Conservation (phyloP, 805 yeast genomes). For the Yamadazyma sp. region DNA sequence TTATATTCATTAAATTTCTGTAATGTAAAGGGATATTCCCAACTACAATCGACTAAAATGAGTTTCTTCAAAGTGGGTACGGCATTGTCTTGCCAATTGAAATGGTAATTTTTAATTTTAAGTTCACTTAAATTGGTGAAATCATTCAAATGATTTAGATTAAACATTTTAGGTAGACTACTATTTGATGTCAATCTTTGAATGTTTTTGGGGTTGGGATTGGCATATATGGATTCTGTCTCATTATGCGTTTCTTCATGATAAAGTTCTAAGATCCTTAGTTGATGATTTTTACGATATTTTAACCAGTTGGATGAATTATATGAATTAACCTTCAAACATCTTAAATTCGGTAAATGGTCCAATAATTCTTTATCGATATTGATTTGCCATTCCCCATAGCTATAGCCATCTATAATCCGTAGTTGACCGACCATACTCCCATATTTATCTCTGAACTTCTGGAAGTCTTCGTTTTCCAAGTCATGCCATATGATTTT, state of each 20-base stretch:
- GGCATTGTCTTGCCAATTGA: conserved; percentile 33
- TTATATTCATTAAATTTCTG: conserved; percentile 28
- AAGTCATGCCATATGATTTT: conserved; percentile 16
- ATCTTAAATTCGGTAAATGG: conserved; percentile 19
- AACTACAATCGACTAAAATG: conserved; percentile 43
- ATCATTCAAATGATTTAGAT: conserved; percentile 40
- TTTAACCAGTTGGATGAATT: conserved; percentile 43
- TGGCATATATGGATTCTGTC: conserved; percentile 5
- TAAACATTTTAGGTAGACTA: conserved; percentile 32
- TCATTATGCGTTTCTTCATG: conserved; percentile 21
- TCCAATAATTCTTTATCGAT: conserved; percentile 17
- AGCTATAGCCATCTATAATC: conserved; percentile 27
- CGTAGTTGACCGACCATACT: conserved; percentile 22
- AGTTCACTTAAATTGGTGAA: conserved; percentile 32
- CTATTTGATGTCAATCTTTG: conserved; percentile 9
- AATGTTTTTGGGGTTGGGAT: conserved; percentile 18
- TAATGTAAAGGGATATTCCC: conserved; percentile 56
- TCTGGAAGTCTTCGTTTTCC: conserved; percentile 5
- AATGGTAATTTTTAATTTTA: conserved; percentile 38
- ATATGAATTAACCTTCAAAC: conserved; percentile 26
- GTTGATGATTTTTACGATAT: conserved; percentile 21
- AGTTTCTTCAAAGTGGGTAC: conserved; percentile 13
- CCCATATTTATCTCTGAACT: conserved; percentile 10
- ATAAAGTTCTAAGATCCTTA: conserved; percentile 24
- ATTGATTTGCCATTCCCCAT: conserved; percentile 37